Percentiles rank a stretch among this genome's conserved stretches.
Evolutionary conservation across 352 stramenopile species (phyloP).

Genomic region (Globisporangium mamillatum): DNA sequence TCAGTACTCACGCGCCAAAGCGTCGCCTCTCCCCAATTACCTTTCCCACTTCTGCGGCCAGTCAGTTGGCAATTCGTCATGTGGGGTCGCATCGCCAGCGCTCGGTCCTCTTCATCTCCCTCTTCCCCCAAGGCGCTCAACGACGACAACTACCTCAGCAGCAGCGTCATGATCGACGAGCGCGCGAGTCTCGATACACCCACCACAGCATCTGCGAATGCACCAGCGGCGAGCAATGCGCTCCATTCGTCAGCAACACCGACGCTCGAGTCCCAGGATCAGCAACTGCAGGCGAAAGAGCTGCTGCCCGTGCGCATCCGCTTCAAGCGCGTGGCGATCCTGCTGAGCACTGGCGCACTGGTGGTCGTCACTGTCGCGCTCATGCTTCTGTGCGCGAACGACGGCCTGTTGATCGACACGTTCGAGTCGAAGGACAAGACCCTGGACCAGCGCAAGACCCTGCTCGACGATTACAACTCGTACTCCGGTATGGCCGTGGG

Average conservation of each 20-base stretch:
- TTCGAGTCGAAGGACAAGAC: constrained; percentile 6
- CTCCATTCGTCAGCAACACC: not conserved
- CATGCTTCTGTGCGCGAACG: not conserved
- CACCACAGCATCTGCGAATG: not conserved
- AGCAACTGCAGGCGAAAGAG: not conserved
- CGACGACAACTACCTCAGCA: constrained; percentile 1
- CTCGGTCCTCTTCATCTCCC: not conserved
- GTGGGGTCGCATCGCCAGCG: not conserved
- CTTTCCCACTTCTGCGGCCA: not conserved
- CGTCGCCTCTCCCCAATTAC: not conserved
- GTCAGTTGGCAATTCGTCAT: constrained; percentile 2
- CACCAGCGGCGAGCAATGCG: not conserved
- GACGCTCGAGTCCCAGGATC: not conserved
- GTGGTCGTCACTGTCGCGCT: not conserved
- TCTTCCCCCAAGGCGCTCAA: not conserved
- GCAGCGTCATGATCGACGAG: not conserved
- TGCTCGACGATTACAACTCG: constrained; percentile 10
- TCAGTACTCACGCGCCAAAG: not conserved
- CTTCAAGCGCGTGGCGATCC: not conserved
- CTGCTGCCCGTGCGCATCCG: not conserved
- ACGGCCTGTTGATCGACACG: not conserved
- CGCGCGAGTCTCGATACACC: not conserved
- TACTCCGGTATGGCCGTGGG: not conserved
- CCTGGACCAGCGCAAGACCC: not conserved
- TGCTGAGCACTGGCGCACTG: not conserved